Conservation (phyloP, 2,329 filamentous ascomycete species). For the Xylariaceae sp. region DNA sequence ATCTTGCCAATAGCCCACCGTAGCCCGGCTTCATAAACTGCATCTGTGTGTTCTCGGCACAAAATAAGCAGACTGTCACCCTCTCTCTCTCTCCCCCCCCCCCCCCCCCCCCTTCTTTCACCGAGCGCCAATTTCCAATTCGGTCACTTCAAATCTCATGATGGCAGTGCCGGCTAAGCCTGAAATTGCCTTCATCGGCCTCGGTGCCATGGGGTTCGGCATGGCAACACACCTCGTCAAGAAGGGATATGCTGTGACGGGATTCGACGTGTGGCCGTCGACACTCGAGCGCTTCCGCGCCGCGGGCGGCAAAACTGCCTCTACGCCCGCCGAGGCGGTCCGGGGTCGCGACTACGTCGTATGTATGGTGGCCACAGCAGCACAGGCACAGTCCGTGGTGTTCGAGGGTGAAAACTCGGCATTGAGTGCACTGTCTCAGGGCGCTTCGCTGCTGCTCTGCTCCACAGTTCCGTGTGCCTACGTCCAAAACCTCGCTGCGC, state of each 20-base stretch:
- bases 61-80: neutral
- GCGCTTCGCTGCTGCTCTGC: slow-evolving; percentile 59
- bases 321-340: slow-evolving; percentile 57
- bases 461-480: slow-evolving; percentile 66
- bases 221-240: slow-evolving; percentile 71
- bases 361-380: slow-evolving; percentile 70
- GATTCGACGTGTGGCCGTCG: slow-evolving; percentile 65
- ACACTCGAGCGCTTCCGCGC: slow-evolving; percentile 59
- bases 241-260: slow-evolving; percentile 60
- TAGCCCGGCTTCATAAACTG: neutral
- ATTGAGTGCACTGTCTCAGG: slow-evolving; percentile 45
- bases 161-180: slow-evolving; percentile 32
- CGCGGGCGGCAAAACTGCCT: slow-evolving; percentile 55
- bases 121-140: neutral
- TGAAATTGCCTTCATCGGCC: slow-evolving; percentile 61
- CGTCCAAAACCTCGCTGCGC: slow-evolving; percentile 52
- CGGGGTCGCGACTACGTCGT: slow-evolving; percentile 55
- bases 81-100: neutral
- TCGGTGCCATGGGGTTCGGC: slow-evolving; percentile 76
- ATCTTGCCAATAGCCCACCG: neutral
- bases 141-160: neutral
- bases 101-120: neutral
- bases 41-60: neutral
- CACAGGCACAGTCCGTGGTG: slow-evolving; percentile 61
- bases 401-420: slow-evolving; percentile 54